Percentiles rank a stretch among this genome's conserved stretches.
phyloP scores from a whole-genome alignment of 2,329 filamentous ascomycete genomes.

The Pseudogymnoascus sp. region DNA sequence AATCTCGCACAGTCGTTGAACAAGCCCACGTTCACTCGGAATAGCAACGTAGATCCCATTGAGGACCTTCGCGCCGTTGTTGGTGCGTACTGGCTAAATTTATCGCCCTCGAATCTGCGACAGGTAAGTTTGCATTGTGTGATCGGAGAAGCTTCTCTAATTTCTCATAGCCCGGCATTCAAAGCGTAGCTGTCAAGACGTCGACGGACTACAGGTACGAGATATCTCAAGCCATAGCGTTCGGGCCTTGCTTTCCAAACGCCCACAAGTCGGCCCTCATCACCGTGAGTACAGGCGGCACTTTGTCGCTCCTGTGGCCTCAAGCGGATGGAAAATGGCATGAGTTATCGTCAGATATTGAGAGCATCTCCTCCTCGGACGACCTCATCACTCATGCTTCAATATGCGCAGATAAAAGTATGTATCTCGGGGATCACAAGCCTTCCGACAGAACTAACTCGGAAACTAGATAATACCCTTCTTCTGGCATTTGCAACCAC shows the following conservation, averaged over 20 bases:
- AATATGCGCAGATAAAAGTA: slow-evolving; percentile 66
- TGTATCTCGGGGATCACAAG: slow-evolving; percentile 17
- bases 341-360: slow-evolving; percentile 65
- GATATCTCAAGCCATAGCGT: slow-evolving; percentile 54
- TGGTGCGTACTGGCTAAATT: slow-evolving; percentile 72
- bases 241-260: slow-evolving; percentile 66
- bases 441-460: slow-evolving; percentile 11
- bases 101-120: slow-evolving; percentile 22
- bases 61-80: slow-evolving; percentile 73
- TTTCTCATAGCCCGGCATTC: slow-evolving; percentile 36
- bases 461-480: slow-evolving; percentile 35
- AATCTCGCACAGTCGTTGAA: slow-evolving; percentile 67
- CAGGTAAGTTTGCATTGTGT: slow-evolving; percentile 20
- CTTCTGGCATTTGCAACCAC: slow-evolving; percentile 61
- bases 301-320: slow-evolving; percentile 68
- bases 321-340: slow-evolving; percentile 65
- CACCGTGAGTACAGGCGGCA: slow-evolving; percentile 65
- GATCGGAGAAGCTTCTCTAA: neutral
- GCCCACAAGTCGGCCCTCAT: slow-evolving; percentile 65
- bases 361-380: slow-evolving; percentile 62
- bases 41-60: slow-evolving; percentile 57
- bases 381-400: slow-evolving; percentile 75
- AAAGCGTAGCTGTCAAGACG: slow-evolving; percentile 57
- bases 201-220: slow-evolving; percentile 60
- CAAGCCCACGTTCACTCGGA: slow-evolving; percentile 53